Conservation (phyloP, 768 basidiomycete species). For the Coprinopsis strossmayeri region DNA sequence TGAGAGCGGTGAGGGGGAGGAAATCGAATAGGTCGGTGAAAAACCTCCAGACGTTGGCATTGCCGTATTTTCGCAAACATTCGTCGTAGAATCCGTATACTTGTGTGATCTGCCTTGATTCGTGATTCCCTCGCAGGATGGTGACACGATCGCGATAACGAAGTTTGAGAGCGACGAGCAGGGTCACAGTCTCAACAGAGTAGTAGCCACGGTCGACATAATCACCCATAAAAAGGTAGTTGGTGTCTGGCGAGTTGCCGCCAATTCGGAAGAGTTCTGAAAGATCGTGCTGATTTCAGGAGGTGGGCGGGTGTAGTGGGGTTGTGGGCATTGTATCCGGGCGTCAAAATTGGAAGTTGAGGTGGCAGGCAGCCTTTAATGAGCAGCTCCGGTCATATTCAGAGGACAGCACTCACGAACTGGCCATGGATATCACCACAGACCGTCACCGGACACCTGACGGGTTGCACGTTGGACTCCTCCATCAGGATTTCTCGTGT, state of each 20-base stretch:
- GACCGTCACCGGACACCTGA: slow-evolving; percentile 97
- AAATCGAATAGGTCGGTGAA: slow-evolving; percentile 99
- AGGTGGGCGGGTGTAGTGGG: slow-evolving; percentile 8
- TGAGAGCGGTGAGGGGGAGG: slow-evolving; percentile 93
- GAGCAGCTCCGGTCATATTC: slow-evolving; percentile 9
- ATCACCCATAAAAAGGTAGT: slow-evolving; percentile 99
- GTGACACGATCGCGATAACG: slow-evolving; percentile 98
- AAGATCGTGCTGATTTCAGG: slow-evolving; percentile 80
- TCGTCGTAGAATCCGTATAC: slow-evolving; percentile 99
- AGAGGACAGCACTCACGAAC: slow-evolving; percentile 71
- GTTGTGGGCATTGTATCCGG: slow-evolving; percentile 10
- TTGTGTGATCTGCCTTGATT: slow-evolving; percentile 98
- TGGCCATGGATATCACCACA: slow-evolving; percentile 99
- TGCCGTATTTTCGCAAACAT: slow-evolving; percentile 98
- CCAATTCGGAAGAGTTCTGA: slow-evolving; percentile 98
- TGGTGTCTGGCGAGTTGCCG: slow-evolving; percentile 97
- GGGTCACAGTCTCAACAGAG: slow-evolving; percentile 96
- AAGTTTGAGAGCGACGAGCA: slow-evolving; percentile 94
- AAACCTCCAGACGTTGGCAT: slow-evolving; percentile 99
- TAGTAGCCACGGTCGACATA: slow-evolving; percentile 99
- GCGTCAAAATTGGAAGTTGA: slow-evolving; percentile 6
- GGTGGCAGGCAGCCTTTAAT: slow-evolving; percentile 3
- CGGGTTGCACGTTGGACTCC: slow-evolving; percentile 98
- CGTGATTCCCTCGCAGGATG: slow-evolving; percentile 97
- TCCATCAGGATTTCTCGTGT: slow-evolving; percentile 98